phyloP scores from a whole-genome alignment of 139 green algal genomes.

The Picochlorum sp. region DNA sequence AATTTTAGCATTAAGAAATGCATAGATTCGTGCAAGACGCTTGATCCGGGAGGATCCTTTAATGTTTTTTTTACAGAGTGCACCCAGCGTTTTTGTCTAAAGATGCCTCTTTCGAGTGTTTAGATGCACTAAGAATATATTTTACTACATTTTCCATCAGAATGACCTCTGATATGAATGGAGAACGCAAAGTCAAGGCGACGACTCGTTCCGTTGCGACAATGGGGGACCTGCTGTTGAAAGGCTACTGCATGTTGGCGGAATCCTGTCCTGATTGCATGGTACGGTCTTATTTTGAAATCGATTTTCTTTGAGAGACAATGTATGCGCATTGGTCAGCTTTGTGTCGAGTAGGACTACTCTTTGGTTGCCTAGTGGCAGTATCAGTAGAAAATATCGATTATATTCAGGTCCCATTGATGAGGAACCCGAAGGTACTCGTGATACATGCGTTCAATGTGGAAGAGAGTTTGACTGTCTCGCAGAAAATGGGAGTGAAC shows the following conservation, averaged over 20 bases:
- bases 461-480: neutral
- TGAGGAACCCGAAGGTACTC: constrained; percentile 14
- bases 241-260: constrained; percentile 23
- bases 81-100: neutral
- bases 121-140: too few species aligned
- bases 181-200: neutral
- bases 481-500: neutral
- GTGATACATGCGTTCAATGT: constrained; percentile 24
- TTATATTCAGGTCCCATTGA: constrained; percentile 23
- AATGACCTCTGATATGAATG: neutral
- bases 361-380: too few species aligned
- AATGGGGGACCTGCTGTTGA: constrained; percentile 12
- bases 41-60: too few species aligned
- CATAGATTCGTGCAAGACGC: too few species aligned
- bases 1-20: too few species aligned
- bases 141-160: too few species aligned
- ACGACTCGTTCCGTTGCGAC: neutral
- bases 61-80: too few species aligned
- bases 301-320: too few species aligned
- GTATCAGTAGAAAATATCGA: too few species aligned
- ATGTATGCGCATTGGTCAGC: too few species aligned
- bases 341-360: too few species aligned
- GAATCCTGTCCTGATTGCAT: constrained; percentile 11
- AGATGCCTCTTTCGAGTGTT: neutral
- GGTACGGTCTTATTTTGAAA: neutral